phyloP scores from a whole-genome alignment of 768 basidiomycete species.

The Mrakia hoshinonis region DNA sequence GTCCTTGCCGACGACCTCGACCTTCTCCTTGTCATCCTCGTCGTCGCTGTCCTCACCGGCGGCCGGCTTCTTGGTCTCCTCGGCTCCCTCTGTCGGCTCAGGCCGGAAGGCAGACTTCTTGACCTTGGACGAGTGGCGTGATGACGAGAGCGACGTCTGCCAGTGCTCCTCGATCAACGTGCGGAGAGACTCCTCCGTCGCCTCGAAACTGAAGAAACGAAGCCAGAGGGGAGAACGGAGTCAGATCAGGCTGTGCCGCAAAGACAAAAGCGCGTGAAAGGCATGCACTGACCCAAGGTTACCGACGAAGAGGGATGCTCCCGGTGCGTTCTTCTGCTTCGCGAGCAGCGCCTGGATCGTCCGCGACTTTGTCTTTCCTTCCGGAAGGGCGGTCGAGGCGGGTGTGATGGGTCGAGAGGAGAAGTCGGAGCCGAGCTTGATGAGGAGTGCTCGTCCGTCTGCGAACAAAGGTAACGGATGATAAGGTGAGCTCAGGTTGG shows the following conservation, averaged over 20 bases:
- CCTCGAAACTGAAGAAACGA: slow-evolving; percentile 21
- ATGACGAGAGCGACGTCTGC: slow-evolving; percentile 45
- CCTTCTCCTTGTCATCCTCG: slow-evolving; percentile 44
- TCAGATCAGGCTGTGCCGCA: background rate
- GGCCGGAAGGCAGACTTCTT: slow-evolving; percentile 36
- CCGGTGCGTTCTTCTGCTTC: slow-evolving; percentile 27
- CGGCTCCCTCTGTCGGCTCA: slow-evolving; percentile 7
- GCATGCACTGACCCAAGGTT: slow-evolving; percentile 23
- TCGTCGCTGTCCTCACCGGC: slow-evolving; percentile 38
- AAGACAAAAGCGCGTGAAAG: background rate
- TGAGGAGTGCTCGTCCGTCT: slow-evolving; percentile 76
- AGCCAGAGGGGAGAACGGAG: slow-evolving; percentile 26
- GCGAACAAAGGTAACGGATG: slow-evolving; percentile 38
- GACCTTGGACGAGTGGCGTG: slow-evolving; percentile 55
- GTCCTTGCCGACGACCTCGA: slow-evolving; percentile 32
- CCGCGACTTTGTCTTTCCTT: slow-evolving; percentile 26
- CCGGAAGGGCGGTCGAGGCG: slow-evolving; percentile 23
- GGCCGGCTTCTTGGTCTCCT: slow-evolving; percentile 30
- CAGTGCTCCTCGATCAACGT: slow-evolving; percentile 12
- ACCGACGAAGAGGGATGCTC: slow-evolving; percentile 27
- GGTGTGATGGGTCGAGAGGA: slow-evolving; percentile 26
- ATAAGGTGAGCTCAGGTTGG: background rate
- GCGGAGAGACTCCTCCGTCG: slow-evolving; percentile 8
- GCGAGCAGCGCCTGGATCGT: slow-evolving; percentile 25
- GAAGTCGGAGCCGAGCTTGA: slow-evolving; percentile 69